These are phyloP conservation scores for Colletotrichum brevisporum DNA, from an alignment of 2,329 filamentous ascomycete genomes.

Conservation along the genomic window DNA sequence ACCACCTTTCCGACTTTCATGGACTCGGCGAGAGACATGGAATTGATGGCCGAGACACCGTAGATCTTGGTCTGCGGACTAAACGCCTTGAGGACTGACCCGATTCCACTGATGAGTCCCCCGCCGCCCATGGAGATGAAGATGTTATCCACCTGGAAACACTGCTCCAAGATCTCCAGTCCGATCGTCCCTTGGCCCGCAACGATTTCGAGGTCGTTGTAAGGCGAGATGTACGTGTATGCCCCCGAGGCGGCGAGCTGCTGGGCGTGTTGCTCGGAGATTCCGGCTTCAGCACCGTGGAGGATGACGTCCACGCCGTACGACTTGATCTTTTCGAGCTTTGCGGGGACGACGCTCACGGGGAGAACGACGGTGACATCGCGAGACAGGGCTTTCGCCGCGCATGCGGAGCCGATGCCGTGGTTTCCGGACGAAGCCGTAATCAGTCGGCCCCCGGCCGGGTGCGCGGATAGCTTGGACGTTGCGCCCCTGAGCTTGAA, in stretches of 20 bases:
- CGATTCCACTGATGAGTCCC: conserved; percentile 45
- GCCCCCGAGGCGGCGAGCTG: conserved; percentile 42
- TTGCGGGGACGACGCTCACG: conserved; percentile 41
- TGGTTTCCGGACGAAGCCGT: conserved; percentile 45
- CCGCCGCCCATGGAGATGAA: conserved; percentile 46
- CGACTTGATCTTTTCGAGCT: conserved; percentile 43
- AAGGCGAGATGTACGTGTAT: conserved; percentile 45
- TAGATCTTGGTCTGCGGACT: conserved; percentile 41
- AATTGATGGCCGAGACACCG: conserved; percentile 43
- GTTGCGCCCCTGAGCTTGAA: conserved; percentile 47
- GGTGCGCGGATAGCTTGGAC: conserved; percentile 43
- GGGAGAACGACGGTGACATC: conserved; percentile 43
- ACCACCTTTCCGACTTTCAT: conserved; percentile 43
- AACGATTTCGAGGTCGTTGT: conserved; percentile 44
- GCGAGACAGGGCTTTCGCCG: conserved; percentile 32
- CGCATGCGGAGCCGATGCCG: conserved; percentile 43
- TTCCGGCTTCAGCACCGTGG: conserved; percentile 43
- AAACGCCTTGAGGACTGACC: conserved; percentile 45
- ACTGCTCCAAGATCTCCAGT: conserved; percentile 45
- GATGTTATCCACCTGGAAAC: conserved; percentile 41
- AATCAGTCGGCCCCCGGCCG: conserved; percentile 33
- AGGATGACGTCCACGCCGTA: conserved; percentile 43
- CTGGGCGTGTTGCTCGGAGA: conserved; percentile 44
- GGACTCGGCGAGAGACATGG: conserved; percentile 43
- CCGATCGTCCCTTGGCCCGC: conserved; percentile 43